phyloP scores from a whole-genome alignment of 2,329 filamentous ascomycete genomes.

The Drechslerella coelobrocha region DNA sequence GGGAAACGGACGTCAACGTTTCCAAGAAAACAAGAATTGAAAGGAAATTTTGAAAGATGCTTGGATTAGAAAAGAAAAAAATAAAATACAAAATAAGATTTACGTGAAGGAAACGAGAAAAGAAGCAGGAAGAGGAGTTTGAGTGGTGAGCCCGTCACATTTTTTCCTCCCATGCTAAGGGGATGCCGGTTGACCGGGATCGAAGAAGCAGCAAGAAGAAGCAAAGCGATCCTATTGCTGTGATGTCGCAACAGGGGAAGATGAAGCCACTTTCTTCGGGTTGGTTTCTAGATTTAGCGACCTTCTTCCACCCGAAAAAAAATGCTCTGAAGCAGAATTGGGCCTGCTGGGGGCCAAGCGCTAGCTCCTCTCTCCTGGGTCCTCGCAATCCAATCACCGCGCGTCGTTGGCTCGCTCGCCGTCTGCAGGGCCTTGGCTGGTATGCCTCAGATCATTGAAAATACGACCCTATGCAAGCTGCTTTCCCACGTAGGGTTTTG shows the following conservation, averaged over 20 bases:
- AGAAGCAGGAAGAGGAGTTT: conserved; percentile 29
- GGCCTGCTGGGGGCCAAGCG: not conserved
- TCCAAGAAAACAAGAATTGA: conserved; percentile 42
- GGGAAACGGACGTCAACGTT: conserved; percentile 43
- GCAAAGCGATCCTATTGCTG: not conserved
- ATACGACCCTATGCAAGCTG: conserved; percentile 22
- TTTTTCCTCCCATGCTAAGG: conserved; percentile 33
- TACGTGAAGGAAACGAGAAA: conserved; percentile 13
- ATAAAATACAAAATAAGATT: not conserved
- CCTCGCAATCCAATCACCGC: conserved; percentile 47
- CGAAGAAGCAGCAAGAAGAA: conserved; percentile 1
- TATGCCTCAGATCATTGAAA: conserved; percentile 27
- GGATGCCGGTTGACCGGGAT: conserved; percentile 20
- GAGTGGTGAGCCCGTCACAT: conserved; percentile 26
- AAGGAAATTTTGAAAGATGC: conserved; percentile 28
- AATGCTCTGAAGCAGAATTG: not conserved
- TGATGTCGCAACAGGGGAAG: conserved; percentile 15
- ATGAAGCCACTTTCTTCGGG: conserved; percentile 31
- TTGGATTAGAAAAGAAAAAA: conserved; percentile 28
- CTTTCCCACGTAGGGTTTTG: conserved; percentile 1
- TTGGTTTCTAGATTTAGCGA: conserved; percentile 42
- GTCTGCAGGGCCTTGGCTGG: conserved; percentile 37
- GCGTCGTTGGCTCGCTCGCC: conserved; percentile 24
- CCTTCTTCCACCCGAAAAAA: conserved; percentile 12
- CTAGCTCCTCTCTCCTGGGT: not conserved